phyloP scores from a whole-genome alignment of 2,329 filamentous ascomycete species.

The Neurospora sp. region DNA sequence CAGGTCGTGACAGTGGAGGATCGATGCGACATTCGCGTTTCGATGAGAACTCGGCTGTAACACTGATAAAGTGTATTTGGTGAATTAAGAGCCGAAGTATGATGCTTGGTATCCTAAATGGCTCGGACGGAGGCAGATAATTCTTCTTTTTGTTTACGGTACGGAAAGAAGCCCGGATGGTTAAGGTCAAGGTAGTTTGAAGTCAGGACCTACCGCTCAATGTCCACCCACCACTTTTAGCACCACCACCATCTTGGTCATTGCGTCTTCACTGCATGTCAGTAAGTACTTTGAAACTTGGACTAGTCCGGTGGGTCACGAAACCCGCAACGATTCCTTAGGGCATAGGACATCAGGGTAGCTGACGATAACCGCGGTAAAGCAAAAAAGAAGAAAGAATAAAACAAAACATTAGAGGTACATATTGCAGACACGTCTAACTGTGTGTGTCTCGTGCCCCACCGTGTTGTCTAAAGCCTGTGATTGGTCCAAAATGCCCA shows the following conservation, averaged over 20 bases:
- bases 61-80: not conserved
- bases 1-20: not conserved
- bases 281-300: not conserved
- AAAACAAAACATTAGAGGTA: not conserved
- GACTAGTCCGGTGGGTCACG: not conserved
- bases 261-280: not conserved
- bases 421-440: not conserved
- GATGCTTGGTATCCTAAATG: not conserved
- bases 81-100: not conserved
- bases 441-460: not conserved
- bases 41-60: not conserved
- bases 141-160: not conserved
- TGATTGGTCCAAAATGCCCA: not conserved
- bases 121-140: not conserved
- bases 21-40: not conserved
- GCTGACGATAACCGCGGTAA: not conserved
- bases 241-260: not conserved
- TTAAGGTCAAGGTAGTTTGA: not conserved
- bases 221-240: not conserved
- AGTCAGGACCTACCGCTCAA: not conserved
- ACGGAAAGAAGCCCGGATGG: not conserved
- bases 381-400: not conserved
- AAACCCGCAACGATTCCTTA: not conserved
- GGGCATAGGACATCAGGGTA: not conserved
- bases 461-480: not conserved